phyloP scores from a whole-genome alignment of 2,329 filamentous ascomycete genomes.

The Emergomyces orientalis region DNA sequence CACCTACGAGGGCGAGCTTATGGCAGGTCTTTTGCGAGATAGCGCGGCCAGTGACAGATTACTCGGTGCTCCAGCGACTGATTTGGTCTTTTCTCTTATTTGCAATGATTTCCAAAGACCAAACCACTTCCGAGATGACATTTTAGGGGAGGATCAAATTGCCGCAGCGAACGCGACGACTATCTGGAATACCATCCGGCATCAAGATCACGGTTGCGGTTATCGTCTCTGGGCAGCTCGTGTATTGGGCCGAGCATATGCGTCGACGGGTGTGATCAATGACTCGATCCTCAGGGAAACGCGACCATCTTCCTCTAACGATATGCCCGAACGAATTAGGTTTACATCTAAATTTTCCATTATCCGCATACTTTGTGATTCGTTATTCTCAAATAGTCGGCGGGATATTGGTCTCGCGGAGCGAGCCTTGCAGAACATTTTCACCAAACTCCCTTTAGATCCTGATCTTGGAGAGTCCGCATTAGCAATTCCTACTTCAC shows the following conservation, averaged over 20 bases:
- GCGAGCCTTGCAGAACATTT: slow-evolving; percentile 36
- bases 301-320: slow-evolving; percentile 9
- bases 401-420: slow-evolving; percentile 36
- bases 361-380: slow-evolving; percentile 51
- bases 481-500: slow-evolving; percentile 27
- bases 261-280: slow-evolving; percentile 57
- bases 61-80: slow-evolving; percentile 58
- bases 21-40: slow-evolving; percentile 73
- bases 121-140: slow-evolving; percentile 50
- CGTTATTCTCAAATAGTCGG: slow-evolving; percentile 51
- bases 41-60: slow-evolving; percentile 53
- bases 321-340: slow-evolving; percentile 12
- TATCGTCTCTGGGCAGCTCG: slow-evolving; percentile 80
- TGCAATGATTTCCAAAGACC: slow-evolving; percentile 64
- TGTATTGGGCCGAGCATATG: slow-evolving; percentile 75
- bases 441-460: slow-evolving; percentile 26
- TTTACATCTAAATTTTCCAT: slow-evolving; percentile 53
- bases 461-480: slow-evolving; percentile 29
- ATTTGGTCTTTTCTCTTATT: slow-evolving; percentile 42
- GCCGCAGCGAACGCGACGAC: slow-evolving; percentile 54
- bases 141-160: slow-evolving; percentile 57
- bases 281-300: slow-evolving; percentile 40
- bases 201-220: slow-evolving; percentile 52
- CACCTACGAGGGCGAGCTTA: slow-evolving; percentile 66
- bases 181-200: slow-evolving; percentile 67